Evolutionary conservation across 2,329 filamentous ascomycete species (phyloP).

Genomic region (Penicillium vulpinum): DNA sequence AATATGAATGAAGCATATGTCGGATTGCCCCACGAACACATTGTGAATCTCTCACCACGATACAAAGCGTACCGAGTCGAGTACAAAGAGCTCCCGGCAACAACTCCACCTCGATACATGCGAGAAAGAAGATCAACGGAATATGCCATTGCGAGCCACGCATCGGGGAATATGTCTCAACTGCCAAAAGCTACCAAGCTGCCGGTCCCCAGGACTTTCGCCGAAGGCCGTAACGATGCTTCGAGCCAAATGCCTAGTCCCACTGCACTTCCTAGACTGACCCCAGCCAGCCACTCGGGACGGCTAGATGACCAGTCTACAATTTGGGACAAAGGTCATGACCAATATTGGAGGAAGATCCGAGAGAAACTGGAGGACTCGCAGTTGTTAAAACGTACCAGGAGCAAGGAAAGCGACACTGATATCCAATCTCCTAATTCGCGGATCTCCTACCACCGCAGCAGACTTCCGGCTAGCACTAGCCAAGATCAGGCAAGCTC

Average conservation of each 20-base stretch:
- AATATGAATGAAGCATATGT: constrained; percentile 30
- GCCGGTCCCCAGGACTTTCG: constrained; percentile 26
- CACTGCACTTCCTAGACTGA: constrained; percentile 15
- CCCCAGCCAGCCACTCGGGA: constrained; percentile 8
- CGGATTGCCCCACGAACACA: constrained; percentile 31
- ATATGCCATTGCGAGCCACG: constrained; percentile 4
- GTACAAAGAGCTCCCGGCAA: constrained; percentile 14
- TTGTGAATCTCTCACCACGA: constrained; percentile 33
- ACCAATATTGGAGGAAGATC: constrained; percentile 32
- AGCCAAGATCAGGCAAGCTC: constrained; percentile 4
- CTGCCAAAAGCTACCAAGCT: constrained; percentile 30
- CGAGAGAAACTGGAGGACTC: constrained; percentile 30
- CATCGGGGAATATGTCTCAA: constrained; percentile 15
- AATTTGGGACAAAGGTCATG: constrained; percentile 23
- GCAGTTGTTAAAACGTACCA: constrained; percentile 11
- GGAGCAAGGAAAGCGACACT: constrained; percentile 25
- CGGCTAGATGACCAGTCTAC: constrained; percentile 10
- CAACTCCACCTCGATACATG: constrained; percentile 4
- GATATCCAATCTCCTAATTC: constrained; percentile 20
- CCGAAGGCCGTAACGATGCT: constrained; percentile 19
- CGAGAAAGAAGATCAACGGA: constrained; percentile 8
- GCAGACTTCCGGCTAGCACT: constrained; percentile 12
- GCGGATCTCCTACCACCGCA: constrained; percentile 22
- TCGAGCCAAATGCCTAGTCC: constrained; percentile 18
- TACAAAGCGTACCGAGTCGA: constrained; percentile 22